A percentile compares a stretch with the other conserved stretches of the same genome.
phyloP scores from a whole-genome alignment of 768 basidiomycete species.

The Leccinum incarnatum region DNA sequence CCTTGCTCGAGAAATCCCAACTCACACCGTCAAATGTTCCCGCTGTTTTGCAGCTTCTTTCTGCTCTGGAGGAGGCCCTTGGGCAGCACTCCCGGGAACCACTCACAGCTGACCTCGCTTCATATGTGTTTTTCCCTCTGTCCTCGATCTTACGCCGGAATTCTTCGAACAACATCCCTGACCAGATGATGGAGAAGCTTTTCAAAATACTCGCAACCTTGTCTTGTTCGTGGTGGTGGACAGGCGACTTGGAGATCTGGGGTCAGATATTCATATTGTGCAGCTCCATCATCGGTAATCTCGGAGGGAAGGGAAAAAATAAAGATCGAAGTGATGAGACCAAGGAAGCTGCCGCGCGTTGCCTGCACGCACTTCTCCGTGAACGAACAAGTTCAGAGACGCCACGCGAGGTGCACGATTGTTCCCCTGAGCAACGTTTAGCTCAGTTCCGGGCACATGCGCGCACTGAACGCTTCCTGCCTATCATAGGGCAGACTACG shows the following conservation, averaged over 20 bases:
- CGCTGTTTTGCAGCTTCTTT: slow-evolving; percentile 49
- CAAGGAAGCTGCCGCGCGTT: slow-evolving; percentile 67
- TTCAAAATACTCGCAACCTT: slow-evolving; percentile 58
- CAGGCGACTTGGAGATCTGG: slow-evolving; percentile 70
- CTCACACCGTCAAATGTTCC: slow-evolving; percentile 56
- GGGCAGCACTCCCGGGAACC: slow-evolving; percentile 37
- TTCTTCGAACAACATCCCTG: slow-evolving; percentile 62
- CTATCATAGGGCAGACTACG: slow-evolving; percentile 81
- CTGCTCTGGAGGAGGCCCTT: slow-evolving; percentile 49
- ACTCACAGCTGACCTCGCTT: slow-evolving; percentile 61
- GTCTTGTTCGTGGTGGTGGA: slow-evolving; percentile 83
- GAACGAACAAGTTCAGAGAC: slow-evolving; percentile 44
- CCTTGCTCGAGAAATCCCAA: slow-evolving; percentile 68
- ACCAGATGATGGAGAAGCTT: slow-evolving; percentile 75
- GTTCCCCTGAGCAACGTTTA: slow-evolving; percentile 30
- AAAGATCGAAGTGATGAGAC: slow-evolving; percentile 79
- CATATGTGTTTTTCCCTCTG: slow-evolving; percentile 86
- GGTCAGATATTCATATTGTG: slow-evolving; percentile 82
- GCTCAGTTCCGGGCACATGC: slow-evolving; percentile 40
- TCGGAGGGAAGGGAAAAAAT: slow-evolving; percentile 66
- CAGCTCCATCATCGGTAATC: slow-evolving; percentile 59
- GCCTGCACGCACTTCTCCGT: slow-evolving; percentile 63
- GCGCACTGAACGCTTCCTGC: slow-evolving; percentile 52
- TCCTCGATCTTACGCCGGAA: slow-evolving; percentile 83
- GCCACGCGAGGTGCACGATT: slow-evolving; percentile 26